A percentile compares a stretch with the other conserved stretches of the same genome.
Conservation (phyloP, 192 early-diverging fungal genomes). For the Helicostylum pulchrum region DNA sequence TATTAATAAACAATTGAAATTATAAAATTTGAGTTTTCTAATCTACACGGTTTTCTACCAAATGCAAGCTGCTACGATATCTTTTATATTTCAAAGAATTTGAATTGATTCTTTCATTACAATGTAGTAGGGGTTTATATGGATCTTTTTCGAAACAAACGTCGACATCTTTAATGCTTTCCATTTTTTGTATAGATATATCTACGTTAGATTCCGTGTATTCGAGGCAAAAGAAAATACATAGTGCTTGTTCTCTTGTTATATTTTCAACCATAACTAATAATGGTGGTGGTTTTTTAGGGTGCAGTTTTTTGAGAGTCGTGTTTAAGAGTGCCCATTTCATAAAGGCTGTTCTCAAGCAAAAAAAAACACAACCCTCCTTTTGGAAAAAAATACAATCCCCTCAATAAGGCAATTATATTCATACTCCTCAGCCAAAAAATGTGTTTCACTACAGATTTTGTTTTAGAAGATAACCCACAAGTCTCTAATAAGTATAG, state of each 20-base stretch:
- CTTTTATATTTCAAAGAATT: not conserved
- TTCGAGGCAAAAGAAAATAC: constrained; percentile 1
- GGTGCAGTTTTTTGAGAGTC: too few species aligned
- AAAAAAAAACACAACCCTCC: too few species aligned
- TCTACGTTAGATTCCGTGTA: not conserved
- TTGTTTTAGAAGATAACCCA: too few species aligned
- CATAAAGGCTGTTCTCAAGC: too few species aligned
- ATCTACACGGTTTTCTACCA: not conserved
- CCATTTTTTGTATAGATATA: not conserved
- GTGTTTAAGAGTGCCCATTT: too few species aligned
- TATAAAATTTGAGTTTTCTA: not conserved
- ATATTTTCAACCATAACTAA: not conserved
- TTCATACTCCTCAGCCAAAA: too few species aligned
- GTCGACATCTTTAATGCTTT: not conserved
- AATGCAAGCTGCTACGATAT: not conserved
- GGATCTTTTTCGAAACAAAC: not conserved
- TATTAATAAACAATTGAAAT: not conserved
- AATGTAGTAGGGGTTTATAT: not conserved
- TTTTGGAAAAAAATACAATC: too few species aligned
- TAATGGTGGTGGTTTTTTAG: too few species aligned
- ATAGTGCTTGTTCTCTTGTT: not conserved
- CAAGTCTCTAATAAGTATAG: too few species aligned
- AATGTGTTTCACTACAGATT: too few species aligned
- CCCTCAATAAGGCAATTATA: too few species aligned
- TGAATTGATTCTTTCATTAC: constrained; percentile 4